A percentile compares a stretch with the other conserved stretches of the same genome.
phyloP scores from a whole-genome alignment of 371 early-diverging fungal species.

The Phascolomyces articulosus region DNA sequence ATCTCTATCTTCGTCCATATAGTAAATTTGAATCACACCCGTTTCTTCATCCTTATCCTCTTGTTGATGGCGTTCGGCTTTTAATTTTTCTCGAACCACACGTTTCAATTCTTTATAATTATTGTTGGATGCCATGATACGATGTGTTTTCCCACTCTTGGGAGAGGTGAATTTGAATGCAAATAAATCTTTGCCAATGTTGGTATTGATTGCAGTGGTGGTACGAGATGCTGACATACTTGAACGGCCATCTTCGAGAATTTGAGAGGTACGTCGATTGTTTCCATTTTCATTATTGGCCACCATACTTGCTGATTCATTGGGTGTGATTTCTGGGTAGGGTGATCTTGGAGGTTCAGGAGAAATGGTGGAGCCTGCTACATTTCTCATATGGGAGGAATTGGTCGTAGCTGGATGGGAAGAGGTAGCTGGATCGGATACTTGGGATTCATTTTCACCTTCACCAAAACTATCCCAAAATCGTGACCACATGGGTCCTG shows the following conservation, averaged over 20 bases:
- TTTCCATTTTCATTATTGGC: slow-evolving; percentile 8
- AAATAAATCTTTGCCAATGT: slow-evolving; percentile 13
- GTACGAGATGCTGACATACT: slow-evolving; percentile 15
- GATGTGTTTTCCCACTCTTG: slow-evolving; percentile 30
- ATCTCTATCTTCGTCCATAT: slow-evolving; percentile 89
- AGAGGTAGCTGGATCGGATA: slow-evolving; percentile 39
- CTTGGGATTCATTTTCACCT: slow-evolving; percentile 36
- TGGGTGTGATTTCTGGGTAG: slow-evolving; percentile 49
- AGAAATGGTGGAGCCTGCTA: slow-evolving; percentile 26
- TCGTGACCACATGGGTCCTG: slow-evolving; percentile 55
- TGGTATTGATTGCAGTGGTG: not conserved
- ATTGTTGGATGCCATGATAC: slow-evolving; percentile 20
- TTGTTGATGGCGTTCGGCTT: too few species aligned
- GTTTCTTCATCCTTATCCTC: slow-evolving; percentile 18
- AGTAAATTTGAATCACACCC: slow-evolving; percentile 65
- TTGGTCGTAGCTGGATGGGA: slow-evolving; percentile 8
- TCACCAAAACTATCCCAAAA: slow-evolving; percentile 57
- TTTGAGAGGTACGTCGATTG: slow-evolving; percentile 1
- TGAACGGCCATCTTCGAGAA: slow-evolving; percentile 22
- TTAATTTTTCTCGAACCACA: slow-evolving; percentile 23
- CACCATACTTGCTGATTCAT: slow-evolving; percentile 55
- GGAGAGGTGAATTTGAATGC: slow-evolving; percentile 31
- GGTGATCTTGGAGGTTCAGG: slow-evolving; percentile 45
- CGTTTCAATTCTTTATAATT: slow-evolving; percentile 21
- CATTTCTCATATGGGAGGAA: not conserved